Percentiles rank a stretch among this genome's conserved stretches.
These are phyloP conservation scores for Ceratobasidium sp. DNA, from an alignment of 1,284 basidiomycete species.

Conservation along the genomic window DNA sequence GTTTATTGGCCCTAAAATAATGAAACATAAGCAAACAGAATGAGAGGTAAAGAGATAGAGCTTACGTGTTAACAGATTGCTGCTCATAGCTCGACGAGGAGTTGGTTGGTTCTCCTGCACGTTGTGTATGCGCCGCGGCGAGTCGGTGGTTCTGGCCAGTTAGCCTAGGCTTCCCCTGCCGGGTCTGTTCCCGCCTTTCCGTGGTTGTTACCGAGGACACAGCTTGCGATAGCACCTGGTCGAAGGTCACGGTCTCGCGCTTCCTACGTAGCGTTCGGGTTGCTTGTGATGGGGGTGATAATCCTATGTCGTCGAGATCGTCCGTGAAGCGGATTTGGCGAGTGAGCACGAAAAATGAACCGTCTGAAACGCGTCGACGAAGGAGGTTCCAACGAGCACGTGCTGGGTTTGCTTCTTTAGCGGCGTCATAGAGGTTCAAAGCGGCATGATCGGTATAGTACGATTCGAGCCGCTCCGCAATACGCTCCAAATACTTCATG, in stretches of 20 bases:
- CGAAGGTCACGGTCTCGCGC: conserved; percentile 40
- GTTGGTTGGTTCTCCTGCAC: conserved; percentile 25
- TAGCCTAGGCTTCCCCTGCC: not conserved
- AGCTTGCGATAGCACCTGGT: conserved; percentile 43
- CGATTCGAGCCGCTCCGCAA: conserved; percentile 42
- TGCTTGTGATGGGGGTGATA: not conserved
- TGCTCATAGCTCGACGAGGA: conserved; percentile 39
- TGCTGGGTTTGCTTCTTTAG: conserved; percentile 37
- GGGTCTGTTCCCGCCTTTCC: conserved; percentile 13
- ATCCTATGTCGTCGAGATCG: conserved; percentile 16
- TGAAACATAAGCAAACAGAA: not conserved
- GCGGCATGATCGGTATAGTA: conserved; percentile 44
- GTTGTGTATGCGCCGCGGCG: conserved; percentile 39
- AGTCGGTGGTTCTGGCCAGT: conserved; percentile 18
- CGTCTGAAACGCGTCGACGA: conserved; percentile 40
- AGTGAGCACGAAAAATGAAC: conserved; percentile 43
- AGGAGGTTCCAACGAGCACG: conserved; percentile 46
- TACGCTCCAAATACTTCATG: conserved; percentile 39
- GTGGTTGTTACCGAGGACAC: conserved; percentile 28
- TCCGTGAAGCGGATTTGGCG: conserved; percentile 29
- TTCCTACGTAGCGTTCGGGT: conserved; percentile 2
- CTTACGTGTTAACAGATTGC: conserved; percentile 20
- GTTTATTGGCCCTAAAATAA: conserved; percentile 27
- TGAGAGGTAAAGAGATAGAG: not conserved
- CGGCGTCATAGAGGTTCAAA: conserved; percentile 34